Conservation (phyloP, 1,284 basidiomycete genomes). For the Ganoderma sp. region DNA sequence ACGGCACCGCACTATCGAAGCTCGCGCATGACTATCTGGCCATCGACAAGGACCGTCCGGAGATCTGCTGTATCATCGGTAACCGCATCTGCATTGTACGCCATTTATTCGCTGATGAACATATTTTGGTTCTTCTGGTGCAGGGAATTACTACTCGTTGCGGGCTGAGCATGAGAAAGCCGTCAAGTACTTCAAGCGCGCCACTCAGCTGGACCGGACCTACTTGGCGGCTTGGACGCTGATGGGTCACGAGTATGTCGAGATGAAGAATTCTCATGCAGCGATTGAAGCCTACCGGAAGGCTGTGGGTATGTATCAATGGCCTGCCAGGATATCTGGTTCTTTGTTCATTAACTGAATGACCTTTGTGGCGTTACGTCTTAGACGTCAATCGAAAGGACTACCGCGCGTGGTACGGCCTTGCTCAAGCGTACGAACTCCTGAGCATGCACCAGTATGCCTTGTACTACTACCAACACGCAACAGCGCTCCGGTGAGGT, state of each 20-base stretch:
- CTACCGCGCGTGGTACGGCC: slow-evolving; percentile 97
- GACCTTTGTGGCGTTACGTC: slow-evolving; percentile 19
- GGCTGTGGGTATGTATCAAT: slow-evolving; percentile 77
- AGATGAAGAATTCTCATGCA: slow-evolving; percentile 98
- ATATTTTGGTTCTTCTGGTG: background rate
- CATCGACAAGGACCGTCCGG: slow-evolving; percentile 89
- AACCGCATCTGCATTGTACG: slow-evolving; percentile 38
- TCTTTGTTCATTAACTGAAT: slow-evolving; percentile 16
- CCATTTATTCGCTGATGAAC: background rate
- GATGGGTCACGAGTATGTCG: slow-evolving; percentile 98
- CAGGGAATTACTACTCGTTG: slow-evolving; percentile 96
- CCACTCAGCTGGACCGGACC: slow-evolving; percentile 91
- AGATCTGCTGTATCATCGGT: slow-evolving; percentile 96
- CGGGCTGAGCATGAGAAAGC: slow-evolving; percentile 95
- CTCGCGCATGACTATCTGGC: slow-evolving; percentile 91
- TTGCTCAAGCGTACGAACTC: slow-evolving; percentile 97
- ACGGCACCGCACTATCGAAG: slow-evolving; percentile 85
- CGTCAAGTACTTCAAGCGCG: slow-evolving; percentile 93
- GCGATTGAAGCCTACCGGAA: slow-evolving; percentile 97
- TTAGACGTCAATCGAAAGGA: slow-evolving; percentile 94
- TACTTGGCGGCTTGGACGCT: slow-evolving; percentile 99
- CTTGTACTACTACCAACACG: slow-evolving; percentile 95
- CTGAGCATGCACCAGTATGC: slow-evolving; percentile 97
- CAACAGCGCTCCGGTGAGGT: slow-evolving; percentile 84
- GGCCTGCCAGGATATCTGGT: background rate